phyloP scores from a whole-genome alignment of 2,329 filamentous ascomycete genomes.

The Apiospora malaysiana region DNA sequence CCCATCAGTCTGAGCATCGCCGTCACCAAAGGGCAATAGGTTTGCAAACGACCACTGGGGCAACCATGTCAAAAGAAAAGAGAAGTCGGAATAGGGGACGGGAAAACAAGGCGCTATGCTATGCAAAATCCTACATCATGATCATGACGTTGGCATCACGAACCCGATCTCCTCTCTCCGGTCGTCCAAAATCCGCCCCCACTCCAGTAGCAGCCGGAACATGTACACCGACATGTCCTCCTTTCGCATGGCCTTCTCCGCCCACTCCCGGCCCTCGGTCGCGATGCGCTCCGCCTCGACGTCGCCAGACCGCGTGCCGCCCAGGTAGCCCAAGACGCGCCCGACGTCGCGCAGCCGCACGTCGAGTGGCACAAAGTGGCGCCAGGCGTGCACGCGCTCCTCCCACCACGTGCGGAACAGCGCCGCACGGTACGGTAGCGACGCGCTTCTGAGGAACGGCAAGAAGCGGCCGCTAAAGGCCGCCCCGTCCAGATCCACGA shows the following conservation, averaged over 20 bases:
- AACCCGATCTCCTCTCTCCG: slow-evolving; percentile 44
- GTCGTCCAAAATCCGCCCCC: slow-evolving; percentile 49
- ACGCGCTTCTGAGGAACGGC: slow-evolving; percentile 56
- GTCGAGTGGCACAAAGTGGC: slow-evolving; percentile 68
- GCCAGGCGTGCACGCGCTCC: slow-evolving; percentile 64
- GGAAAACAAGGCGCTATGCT: background rate
- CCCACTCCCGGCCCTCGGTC: slow-evolving; percentile 59
- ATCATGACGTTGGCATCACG: slow-evolving; percentile 13
- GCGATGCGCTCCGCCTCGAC: slow-evolving; percentile 57
- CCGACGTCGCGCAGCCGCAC: slow-evolving; percentile 40
- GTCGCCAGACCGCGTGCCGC: slow-evolving; percentile 26
- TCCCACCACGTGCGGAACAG: slow-evolving; percentile 71
- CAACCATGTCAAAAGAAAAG: no score
- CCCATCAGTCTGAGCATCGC: no score
- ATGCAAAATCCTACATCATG: background rate
- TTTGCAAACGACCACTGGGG: no score
- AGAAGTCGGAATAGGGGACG: no score
- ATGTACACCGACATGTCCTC: slow-evolving; percentile 67
- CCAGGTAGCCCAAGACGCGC: slow-evolving; percentile 37
- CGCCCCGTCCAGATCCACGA: slow-evolving; percentile 65
- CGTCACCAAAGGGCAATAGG: no score
- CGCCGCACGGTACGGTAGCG: slow-evolving; percentile 63
- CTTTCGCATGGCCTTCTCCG: slow-evolving; percentile 56
- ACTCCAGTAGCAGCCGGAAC: slow-evolving; percentile 58
- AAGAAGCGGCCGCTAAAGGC: slow-evolving; percentile 56